Base-by-base conservation (phyloP, 805 yeast species). In the Starmerella lactis-condensi region DNA sequence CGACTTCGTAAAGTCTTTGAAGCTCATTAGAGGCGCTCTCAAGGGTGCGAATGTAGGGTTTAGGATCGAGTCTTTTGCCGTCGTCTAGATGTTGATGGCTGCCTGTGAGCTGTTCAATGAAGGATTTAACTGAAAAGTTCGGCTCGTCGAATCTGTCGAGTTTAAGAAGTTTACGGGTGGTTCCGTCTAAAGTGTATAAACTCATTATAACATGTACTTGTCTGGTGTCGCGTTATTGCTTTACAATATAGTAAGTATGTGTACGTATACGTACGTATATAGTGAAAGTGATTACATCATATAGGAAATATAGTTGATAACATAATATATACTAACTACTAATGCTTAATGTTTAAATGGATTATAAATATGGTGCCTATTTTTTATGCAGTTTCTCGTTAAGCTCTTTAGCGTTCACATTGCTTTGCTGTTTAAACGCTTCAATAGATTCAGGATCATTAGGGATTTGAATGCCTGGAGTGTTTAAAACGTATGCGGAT, bases 21-120 rank as follows among this genome's bases (percentile, higher is more conserved):
- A 85, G 57, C 45, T 79, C 85, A 28, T 70, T 62, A 27, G 82
- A 57, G 2, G 89, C 78, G 1, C 83, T 70, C 49, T 85, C 95
- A 51, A 89, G 83, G 0, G 93, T 79, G 42, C 94, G 67, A 28
- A 85, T 85, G 49, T 78, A 89, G 2, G 96, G 96, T 46, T 79
- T 81, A 1, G 96, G 94, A 47, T 89, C 94, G 33, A 81, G 53
- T 9, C 56, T 52, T 40, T 35, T 35, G 32, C 39, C 46, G 19
- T 35, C 44, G 15, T 38, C 35, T 21, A 46, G 41, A 30, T 46
- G 45, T 26, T 66, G 59, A 40, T 75, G 77, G 45, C 72, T 75
- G 46, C 70, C 69, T 38, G 83, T 68, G 41, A 83, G 57, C 45
- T 69, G 75, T 48, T 82, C 89, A 17, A 82, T 69, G 51, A 82